phyloP scores from a whole-genome alignment of 768 basidiomycete species.

The Amanita fuliginea region DNA sequence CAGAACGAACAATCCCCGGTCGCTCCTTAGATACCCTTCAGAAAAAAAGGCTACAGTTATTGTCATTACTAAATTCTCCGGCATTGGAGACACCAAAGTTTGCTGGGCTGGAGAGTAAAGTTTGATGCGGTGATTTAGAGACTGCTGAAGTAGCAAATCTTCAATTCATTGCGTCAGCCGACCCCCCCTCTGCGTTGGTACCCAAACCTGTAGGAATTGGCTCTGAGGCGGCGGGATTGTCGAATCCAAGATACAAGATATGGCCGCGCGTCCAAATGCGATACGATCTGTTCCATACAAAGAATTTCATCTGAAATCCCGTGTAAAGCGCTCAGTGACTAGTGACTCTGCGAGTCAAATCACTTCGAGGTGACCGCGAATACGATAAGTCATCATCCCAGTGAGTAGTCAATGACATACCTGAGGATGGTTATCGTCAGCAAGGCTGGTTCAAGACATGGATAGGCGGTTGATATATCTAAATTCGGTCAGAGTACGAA shows the following conservation, averaged over 20 bases:
- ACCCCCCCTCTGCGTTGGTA: conserved; percentile 24
- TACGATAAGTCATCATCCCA: not conserved
- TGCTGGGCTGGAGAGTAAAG: conserved; percentile 17
- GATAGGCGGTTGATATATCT: conserved; percentile 40
- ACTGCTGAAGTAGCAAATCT: not conserved
- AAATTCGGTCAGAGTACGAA: conserved; percentile 68
- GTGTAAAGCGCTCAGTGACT: conserved; percentile 51
- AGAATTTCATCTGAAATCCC: too few species aligned
- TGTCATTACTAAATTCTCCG: too few species aligned
- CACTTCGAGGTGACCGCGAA: conserved; percentile 30
- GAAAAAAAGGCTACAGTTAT: conserved; percentile 39
- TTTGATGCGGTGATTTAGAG: conserved; percentile 4
- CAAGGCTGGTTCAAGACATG: conserved; percentile 53
- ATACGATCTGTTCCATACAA: too few species aligned
- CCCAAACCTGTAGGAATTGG: conserved; percentile 19
- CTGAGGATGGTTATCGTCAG: conserved; percentile 39
- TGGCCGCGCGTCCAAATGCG: too few species aligned
- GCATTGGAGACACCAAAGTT: conserved; percentile 59
- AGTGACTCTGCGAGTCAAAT: conserved; percentile 56
- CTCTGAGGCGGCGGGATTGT: conserved; percentile 22
- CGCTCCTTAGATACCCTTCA: conserved; percentile 14
- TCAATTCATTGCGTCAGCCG: conserved; percentile 18
- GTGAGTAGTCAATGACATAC: conserved; percentile 2
- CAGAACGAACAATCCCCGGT: conserved; percentile 21
- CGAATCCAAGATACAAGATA: not conserved